Evolutionary conservation across 148 eudicot genomes (phyloP).

Genomic region (Chenopodium berlandieri): DNA sequence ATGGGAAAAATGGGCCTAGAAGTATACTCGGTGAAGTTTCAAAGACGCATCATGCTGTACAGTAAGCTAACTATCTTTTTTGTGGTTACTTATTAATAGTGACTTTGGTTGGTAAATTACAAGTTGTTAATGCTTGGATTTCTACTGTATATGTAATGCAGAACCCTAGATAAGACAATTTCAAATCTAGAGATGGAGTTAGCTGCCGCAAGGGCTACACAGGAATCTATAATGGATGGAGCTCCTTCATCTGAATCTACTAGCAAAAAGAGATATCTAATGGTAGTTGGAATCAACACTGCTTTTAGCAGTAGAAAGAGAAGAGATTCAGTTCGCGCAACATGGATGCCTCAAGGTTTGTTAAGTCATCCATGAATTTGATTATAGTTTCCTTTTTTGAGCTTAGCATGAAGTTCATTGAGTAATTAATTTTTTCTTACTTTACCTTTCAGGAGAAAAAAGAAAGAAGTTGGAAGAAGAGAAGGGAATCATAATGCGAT

Average conservation of each 20-base stretch:
- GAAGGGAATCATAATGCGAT: conserved; percentile 80
- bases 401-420: background rate
- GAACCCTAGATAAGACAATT: conserved; percentile 78
- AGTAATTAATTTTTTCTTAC: background rate
- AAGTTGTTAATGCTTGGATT: background rate
- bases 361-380: conserved; percentile 10
- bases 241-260: conserved; percentile 55
- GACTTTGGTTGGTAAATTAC: background rate
- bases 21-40: conserved; percentile 48
- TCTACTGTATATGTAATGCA: conserved; percentile 26
- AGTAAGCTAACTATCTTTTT: conserved; percentile 42
- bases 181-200: conserved; percentile 90
- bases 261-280: conserved; percentile 67
- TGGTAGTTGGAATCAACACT: conserved; percentile 87
- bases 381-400: background rate
- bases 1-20: conserved; percentile 36
- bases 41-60: conserved; percentile 52
- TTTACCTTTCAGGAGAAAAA: conserved; percentile 56
- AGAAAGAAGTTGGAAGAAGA: conserved; percentile 81
- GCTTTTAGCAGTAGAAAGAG: conserved; percentile 93
- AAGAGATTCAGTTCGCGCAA: conserved; percentile 91
- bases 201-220: conserved; percentile 88
- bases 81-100: conserved; percentile 7
- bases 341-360: conserved; percentile 96
- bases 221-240: conserved; percentile 71